Evolutionary conservation across 2,329 filamentous ascomycete genomes (phyloP).

Genomic region (Coniella vitis): DNA sequence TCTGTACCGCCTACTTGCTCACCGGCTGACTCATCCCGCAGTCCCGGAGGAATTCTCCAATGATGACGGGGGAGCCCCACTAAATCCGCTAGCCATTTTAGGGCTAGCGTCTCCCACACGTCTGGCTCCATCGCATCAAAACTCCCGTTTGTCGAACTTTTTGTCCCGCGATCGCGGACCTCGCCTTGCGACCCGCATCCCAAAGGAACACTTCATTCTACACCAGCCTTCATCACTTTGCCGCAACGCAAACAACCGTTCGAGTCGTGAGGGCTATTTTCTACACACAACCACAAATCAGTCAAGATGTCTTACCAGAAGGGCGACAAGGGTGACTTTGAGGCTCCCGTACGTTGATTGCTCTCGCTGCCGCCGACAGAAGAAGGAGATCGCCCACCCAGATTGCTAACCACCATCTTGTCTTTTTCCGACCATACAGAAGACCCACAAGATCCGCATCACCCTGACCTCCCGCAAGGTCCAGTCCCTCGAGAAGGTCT

Average conservation of each 20-base stretch:
- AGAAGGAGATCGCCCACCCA: no score
- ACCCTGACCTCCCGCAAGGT: slow-evolving; percentile 95
- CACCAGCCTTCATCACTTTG: slow-evolving; percentile 67
- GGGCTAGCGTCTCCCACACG: slow-evolving; percentile 6
- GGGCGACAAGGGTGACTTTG: slow-evolving; percentile 87
- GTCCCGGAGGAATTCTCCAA: not conserved
- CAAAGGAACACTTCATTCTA: slow-evolving; percentile 19
- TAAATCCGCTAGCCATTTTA: not conserved
- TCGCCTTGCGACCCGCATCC: not conserved
- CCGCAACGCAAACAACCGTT: slow-evolving; percentile 59
- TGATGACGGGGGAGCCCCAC: not conserved
- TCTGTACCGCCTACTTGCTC: slow-evolving; percentile 1
- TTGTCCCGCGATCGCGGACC: not conserved
- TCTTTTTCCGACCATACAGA: slow-evolving; percentile 39
- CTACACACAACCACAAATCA: slow-evolving; percentile 25
- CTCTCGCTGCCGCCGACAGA: no score
- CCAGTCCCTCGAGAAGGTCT: slow-evolving; percentile 93
- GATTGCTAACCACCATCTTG: not conserved
- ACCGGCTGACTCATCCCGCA: slow-evolving; percentile 16
- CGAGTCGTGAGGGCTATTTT: slow-evolving; percentile 67
- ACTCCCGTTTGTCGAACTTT: slow-evolving; percentile 3
- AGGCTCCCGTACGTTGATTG: slow-evolving; percentile 63
- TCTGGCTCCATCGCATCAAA: not conserved
- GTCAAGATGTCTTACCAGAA: slow-evolving; percentile 88
- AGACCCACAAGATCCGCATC: slow-evolving; percentile 98